Evolutionary conservation across 257 asterid species (phyloP).

Genomic region (Scutellaria galericulata): DNA sequence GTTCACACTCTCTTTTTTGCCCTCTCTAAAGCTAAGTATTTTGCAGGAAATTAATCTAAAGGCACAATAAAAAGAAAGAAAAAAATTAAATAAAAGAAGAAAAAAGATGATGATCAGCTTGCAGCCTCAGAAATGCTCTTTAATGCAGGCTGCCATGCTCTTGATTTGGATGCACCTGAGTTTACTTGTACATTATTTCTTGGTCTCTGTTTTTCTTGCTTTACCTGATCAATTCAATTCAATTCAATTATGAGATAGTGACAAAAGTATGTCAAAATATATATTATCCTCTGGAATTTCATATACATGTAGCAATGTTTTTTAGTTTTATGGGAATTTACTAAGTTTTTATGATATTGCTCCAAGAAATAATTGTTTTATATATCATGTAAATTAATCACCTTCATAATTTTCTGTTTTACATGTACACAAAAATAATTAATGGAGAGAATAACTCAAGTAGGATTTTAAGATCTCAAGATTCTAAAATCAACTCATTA

Average conservation of each 20-base stretch:
- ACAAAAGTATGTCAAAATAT: background rate
- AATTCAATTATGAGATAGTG: background rate
- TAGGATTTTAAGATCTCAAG: constrained; percentile 37
- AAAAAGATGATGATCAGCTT: constrained; percentile 38
- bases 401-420: background rate
- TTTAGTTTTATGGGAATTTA: background rate
- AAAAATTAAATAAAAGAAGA: too few species aligned
- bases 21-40: constrained; percentile 24
- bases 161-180: constrained; percentile 52
- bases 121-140: constrained; percentile 83
- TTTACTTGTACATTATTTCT: constrained; percentile 48
- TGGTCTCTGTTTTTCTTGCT: constrained; percentile 61
- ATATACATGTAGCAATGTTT: background rate
- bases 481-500: constrained; percentile 37
- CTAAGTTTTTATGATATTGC: background rate
- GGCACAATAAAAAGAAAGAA: background rate
- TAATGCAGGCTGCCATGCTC: constrained; percentile 81
- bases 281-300: constrained; percentile 20
- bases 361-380: background rate
- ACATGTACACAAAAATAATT: constrained; percentile 4
- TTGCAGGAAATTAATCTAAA: constrained; percentile 40
- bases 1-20: constrained; percentile 29
- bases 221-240: constrained; percentile 47
- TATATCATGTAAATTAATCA: background rate
- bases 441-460: constrained; percentile 27